Percentiles rank a stretch among this genome's conserved stretches.
These are phyloP conservation scores for Jamesozyma jinghongensis DNA, from an alignment of 805 yeast species.

Conservation along the genomic window DNA sequence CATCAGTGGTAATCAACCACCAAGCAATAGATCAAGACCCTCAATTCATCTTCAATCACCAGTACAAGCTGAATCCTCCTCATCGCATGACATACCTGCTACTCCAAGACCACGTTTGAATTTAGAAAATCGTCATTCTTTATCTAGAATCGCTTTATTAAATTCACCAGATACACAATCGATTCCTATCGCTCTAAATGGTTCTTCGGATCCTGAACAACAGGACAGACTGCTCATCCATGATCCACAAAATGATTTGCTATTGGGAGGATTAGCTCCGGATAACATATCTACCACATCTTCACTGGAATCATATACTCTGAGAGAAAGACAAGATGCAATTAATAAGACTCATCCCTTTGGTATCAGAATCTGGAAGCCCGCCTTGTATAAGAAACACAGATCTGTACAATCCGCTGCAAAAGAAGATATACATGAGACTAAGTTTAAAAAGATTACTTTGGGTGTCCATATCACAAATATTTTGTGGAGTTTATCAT, in stretches of 20 bases:
- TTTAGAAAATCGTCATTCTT: not conserved
- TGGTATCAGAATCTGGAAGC: slow-evolving; percentile 98
- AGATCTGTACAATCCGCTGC: slow-evolving; percentile 89
- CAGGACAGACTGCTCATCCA: slow-evolving; percentile 12
- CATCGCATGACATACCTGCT: no score
- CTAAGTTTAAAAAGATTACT: slow-evolving; percentile 44
- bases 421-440: slow-evolving; percentile 86
- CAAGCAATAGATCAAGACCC: not conserved
- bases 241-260: slow-evolving; percentile 10
- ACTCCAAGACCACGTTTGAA: not conserved
- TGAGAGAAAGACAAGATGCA: slow-evolving; percentile 90
- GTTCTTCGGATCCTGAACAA: not conserved
- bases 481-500: slow-evolving; percentile 58
- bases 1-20: slow-evolving; percentile 12
- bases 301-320: slow-evolving; percentile 74
- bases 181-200: no score
- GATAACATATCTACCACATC: slow-evolving; percentile 18
- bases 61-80: not conserved
- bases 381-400: slow-evolving; percentile 86
- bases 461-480: slow-evolving; percentile 62
- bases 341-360: slow-evolving; percentile 95
- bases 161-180: slow-evolving; percentile 2
- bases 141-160: slow-evolving; percentile 2
- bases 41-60: slow-evolving; percentile 1
- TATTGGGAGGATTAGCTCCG: slow-evolving; percentile 9